Conservation (phyloP, 345 rosid species). For the Litchi chinensis region DNA sequence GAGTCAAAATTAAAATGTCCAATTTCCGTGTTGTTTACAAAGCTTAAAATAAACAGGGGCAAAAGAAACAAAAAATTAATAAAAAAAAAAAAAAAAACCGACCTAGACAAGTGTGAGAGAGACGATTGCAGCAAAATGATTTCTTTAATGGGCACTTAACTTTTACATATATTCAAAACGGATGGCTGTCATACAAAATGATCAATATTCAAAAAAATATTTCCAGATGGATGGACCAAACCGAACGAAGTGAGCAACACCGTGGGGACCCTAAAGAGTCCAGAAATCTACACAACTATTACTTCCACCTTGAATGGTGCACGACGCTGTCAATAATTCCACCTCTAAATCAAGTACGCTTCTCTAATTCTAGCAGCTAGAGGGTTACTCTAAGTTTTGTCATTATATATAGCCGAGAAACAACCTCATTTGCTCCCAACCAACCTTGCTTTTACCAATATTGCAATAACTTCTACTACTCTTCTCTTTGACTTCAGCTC, state of each 20-base stretch:
- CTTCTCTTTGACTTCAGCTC: neutral
- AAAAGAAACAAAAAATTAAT: no score
- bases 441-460: neutral
- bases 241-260: neutral
- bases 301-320: slow-evolving; percentile 18
- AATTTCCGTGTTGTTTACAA: neutral
- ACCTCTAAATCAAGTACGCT: neutral
- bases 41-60: neutral
- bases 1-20: neutral
- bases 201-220: neutral
- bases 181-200: neutral
- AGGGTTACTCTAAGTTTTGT: neutral
- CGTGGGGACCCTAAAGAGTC: slow-evolving; percentile 13
- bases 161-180: neutral
- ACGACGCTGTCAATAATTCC: neutral
- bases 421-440: slow-evolving; percentile 11
- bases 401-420: slow-evolving; percentile 8
- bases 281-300: neutral
- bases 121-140: neutral
- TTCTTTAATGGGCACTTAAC: neutral
- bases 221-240: slow-evolving; percentile 16
- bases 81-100: neutral
- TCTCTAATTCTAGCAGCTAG: neutral
- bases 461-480: neutral
- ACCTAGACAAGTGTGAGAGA: neutral